Conservation (phyloP, 2,329 filamentous ascomycete genomes). For the Fusarium pilosicola region DNA sequence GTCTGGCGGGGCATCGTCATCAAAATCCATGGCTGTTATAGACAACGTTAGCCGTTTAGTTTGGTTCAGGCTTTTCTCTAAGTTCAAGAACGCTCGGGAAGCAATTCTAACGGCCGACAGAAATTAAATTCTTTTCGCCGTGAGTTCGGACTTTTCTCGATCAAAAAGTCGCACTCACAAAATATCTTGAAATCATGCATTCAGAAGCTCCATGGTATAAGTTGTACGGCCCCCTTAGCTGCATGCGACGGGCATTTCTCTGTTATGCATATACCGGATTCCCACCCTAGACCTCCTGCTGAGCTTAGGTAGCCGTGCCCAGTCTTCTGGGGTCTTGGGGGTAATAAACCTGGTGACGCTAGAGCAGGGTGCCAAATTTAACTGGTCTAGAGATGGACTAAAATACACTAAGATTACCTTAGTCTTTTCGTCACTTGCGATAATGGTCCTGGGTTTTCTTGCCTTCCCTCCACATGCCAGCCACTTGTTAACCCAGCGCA, state of each 20-base stretch:
- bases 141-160: not conserved
- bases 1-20: constrained; percentile 75
- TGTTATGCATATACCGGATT: constrained; percentile 41
- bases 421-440: not conserved
- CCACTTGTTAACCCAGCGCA: constrained; percentile 26
- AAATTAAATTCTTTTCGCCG: not conserved
- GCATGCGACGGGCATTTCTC: constrained; percentile 4
- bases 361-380: not conserved
- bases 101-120: not conserved
- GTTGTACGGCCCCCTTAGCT: constrained; percentile 38
- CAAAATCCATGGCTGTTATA: constrained; percentile 63
- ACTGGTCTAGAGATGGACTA: not conserved
- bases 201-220: constrained; percentile 3
- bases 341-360: not conserved
- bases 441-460: not conserved
- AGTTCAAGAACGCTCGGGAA: not conserved
- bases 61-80: not conserved
- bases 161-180: not conserved
- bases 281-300: not conserved
- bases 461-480: constrained; percentile 2
- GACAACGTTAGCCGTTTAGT: not conserved
- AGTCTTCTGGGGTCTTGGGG: not conserved
- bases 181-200: not conserved
- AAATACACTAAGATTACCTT: not conserved
- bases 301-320: constrained; percentile 18